Conservation (phyloP, 768 basidiomycete species). For the Suillus cothurnatus region DNA sequence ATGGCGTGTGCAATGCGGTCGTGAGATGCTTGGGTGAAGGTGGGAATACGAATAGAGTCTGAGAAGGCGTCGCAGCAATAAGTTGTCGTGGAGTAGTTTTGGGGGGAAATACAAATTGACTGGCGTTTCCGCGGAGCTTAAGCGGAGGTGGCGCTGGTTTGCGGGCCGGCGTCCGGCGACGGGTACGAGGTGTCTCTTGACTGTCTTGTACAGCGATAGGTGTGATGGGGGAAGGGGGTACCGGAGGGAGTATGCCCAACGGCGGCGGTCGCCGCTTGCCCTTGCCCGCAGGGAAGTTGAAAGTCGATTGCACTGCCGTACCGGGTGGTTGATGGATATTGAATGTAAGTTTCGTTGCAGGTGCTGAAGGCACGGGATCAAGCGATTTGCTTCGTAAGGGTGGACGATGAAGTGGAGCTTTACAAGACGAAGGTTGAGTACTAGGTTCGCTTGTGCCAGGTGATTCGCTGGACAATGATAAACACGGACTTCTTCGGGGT, state of each 20-base stretch:
- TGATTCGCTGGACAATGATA: conserved; percentile 33
- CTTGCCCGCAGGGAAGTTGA: conserved; percentile 47
- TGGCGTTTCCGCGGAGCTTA: conserved; percentile 41
- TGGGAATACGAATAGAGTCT: conserved; percentile 86
- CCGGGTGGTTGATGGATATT: conserved; percentile 46
- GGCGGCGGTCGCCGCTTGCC: conserved; percentile 62
- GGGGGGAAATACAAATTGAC: conserved; percentile 29
- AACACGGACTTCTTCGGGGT: conserved; percentile 35
- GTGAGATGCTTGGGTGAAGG: conserved; percentile 64
- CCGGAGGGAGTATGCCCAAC: conserved; percentile 64
- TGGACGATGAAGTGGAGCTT: conserved; percentile 11
- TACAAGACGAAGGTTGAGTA: conserved; percentile 19
- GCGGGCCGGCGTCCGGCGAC: conserved; percentile 53
- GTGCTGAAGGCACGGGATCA: conserved; percentile 51
- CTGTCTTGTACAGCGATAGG: conserved; percentile 45
- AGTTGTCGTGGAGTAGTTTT: conserved; percentile 26
- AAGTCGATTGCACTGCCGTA: conserved; percentile 55
- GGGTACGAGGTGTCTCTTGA: conserved; percentile 34
- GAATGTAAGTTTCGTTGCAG: conserved; percentile 62
- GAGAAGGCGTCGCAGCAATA: conserved; percentile 59
- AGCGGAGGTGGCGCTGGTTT: conserved; percentile 60
- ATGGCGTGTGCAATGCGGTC: conserved; percentile 63
- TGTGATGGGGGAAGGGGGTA: conserved; percentile 71
- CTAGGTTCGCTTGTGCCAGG: conserved; percentile 37
- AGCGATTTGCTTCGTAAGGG: conserved; percentile 8